A percentile compares a stretch with the other conserved stretches of the same genome.
These are phyloP conservation scores for Rhynchosporium agropyri DNA, from an alignment of 2,329 filamentous ascomycete genomes.

Conservation along the genomic window DNA sequence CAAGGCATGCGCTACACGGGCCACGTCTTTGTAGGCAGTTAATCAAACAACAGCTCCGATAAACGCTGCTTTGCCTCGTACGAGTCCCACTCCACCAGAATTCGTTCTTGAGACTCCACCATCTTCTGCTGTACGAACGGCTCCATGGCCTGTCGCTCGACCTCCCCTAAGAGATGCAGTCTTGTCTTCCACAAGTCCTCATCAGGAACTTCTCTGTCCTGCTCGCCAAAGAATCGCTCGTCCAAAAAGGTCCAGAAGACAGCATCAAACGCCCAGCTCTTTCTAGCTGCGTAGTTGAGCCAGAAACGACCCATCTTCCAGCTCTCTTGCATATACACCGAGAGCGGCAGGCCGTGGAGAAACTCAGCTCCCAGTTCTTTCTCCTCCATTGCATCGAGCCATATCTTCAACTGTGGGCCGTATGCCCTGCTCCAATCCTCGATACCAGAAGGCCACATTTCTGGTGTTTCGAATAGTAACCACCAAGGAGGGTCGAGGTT, in stretches of 20 bases:
- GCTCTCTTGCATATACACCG: slow-evolving; percentile 43
- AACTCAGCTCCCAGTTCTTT: slow-evolving; percentile 33
- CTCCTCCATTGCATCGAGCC: slow-evolving; percentile 40
- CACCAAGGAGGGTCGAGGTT: slow-evolving; percentile 12
- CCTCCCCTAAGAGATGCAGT: slow-evolving; percentile 38
- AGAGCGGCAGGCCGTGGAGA: slow-evolving; percentile 26
- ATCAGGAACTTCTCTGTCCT: slow-evolving; percentile 23
- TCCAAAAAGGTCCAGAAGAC: slow-evolving; percentile 47
- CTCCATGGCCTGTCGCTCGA: slow-evolving; percentile 40
- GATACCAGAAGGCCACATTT: slow-evolving; percentile 32
- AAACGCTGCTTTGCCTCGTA: slow-evolving; percentile 17
- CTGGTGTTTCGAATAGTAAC: slow-evolving; percentile 11
- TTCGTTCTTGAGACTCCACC: slow-evolving; percentile 32
- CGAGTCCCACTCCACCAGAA: slow-evolving; percentile 26
- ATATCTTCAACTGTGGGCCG: slow-evolving; percentile 42
- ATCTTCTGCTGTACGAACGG: slow-evolving; percentile 37
- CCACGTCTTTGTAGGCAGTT: too few relatives aligned
- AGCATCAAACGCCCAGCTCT: slow-evolving; percentile 40
- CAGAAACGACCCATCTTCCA: slow-evolving; percentile 44
- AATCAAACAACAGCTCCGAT: slow-evolving; percentile 22
- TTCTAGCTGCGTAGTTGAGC: slow-evolving; percentile 41
- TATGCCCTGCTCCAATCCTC: slow-evolving; percentile 42
- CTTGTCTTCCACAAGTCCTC: slow-evolving; percentile 40
- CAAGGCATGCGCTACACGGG: too few relatives aligned
- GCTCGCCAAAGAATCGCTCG: slow-evolving; percentile 42